Evolutionary conservation across 2,329 filamentous ascomycete genomes (phyloP).

Genomic region (Colletotrichum abscissum): DNA sequence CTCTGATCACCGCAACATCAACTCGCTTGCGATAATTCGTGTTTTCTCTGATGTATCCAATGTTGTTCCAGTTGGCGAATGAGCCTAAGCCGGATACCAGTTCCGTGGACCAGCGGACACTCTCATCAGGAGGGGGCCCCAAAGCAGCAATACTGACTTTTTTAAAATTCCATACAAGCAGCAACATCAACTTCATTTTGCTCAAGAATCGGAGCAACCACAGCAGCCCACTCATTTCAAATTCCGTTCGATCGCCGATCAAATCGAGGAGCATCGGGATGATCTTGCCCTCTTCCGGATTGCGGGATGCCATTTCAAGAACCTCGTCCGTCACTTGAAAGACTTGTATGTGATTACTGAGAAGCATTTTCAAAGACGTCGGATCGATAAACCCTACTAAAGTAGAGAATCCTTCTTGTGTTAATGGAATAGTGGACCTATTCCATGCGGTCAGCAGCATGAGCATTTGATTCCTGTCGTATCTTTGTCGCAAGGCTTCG

Average conservation of each 20-base stretch:
- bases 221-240: background rate
- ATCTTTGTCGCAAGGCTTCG: background rate
- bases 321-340: background rate
- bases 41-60: background rate
- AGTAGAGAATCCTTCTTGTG: background rate
- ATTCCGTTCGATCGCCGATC: background rate
- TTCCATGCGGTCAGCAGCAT: background rate
- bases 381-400: too few species aligned
- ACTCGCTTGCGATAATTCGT: too few species aligned
- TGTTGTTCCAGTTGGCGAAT: accelerated
- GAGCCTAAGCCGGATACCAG: background rate
- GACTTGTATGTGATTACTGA: background rate
- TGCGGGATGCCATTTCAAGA: too few species aligned
- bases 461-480: too few species aligned
- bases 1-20: too few species aligned
- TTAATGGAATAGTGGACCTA: background rate
- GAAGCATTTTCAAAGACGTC: background rate
- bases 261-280: background rate
- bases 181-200: too few species aligned
- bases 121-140: too few species aligned
- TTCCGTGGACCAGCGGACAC: background rate
- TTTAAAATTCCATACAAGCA: too few species aligned
- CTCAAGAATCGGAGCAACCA: too few species aligned
- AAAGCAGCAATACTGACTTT: background rate
- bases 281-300: background rate